Evolutionary conservation across 768 basidiomycete species (phyloP), one percentile per base, ranked within the genome.

Genomic region (Naganishia friedmannii): DNA sequence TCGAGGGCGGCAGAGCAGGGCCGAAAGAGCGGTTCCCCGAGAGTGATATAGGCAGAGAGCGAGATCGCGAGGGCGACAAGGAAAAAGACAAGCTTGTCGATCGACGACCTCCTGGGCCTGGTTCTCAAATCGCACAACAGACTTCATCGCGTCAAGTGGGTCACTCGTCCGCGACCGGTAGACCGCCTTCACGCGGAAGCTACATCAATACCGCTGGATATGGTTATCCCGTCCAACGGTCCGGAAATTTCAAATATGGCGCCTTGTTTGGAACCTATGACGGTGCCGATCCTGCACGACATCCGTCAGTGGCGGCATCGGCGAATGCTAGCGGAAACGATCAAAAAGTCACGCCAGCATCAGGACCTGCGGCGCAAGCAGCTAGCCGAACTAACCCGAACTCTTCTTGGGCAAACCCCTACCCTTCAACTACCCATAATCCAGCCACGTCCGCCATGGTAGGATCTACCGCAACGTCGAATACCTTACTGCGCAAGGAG

Each of bases 401-500:
- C 55, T 39, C 60, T 19, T 65, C 60, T 9, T 70, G 69, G 69
- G 51, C 48, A 23, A 70, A 70, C 53, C 69, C 69, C 2, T 57
- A 63, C 31, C 46, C 28, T 26, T 48, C 65, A 12, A 12, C 60
- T 8, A 17, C 48, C 31, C 23, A 54, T 3, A 46, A 53, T 17
- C 46, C 26, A 32, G 46, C 68, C 34, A 32, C 32, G 21, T n/a
- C 39, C 10, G 15, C 42, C 7, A 69, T 31, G 29, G 37, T 55
- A 8, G 39, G 48, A 28, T 48, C 60, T 6, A 28, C 4, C 34
- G 54, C 60, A 1, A 31, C 48, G 51, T 42, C 58, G 46, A 55
- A 17, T n/a, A 19, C 72, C 2, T 73, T 77, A 72, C 75, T 74
- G 58, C 73, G 76, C 8, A 74, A 77, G 9, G 80, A 81, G 65